Conservation (phyloP, 768 basidiomycete genomes). For the Fistulinella prunicolor region DNA sequence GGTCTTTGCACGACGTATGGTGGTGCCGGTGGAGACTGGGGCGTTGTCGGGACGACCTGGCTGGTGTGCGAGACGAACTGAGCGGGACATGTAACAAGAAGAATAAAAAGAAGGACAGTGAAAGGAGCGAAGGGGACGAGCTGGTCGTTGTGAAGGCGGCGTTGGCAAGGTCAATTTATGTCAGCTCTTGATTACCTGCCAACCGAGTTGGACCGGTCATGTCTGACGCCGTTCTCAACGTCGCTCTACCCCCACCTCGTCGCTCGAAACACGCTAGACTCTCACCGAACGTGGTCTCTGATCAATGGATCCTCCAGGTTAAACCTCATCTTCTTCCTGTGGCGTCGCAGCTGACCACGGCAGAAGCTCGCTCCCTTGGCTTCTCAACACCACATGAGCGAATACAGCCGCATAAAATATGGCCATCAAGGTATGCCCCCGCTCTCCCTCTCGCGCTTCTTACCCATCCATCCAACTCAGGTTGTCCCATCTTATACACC, state of each 20-base stretch:
- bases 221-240: constrained; percentile 6
- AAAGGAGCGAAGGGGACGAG: neutral
- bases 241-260: too few relatives aligned
- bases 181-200: too few relatives aligned
- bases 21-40: constrained; percentile 54
- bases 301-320: constrained; percentile 26
- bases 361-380: constrained; percentile 54
- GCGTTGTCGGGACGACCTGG: constrained; percentile 38
- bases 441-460: neutral
- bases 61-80: constrained; percentile 18
- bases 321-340: neutral
- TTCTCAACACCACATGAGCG: constrained; percentile 71
- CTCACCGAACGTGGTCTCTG: too few relatives aligned
- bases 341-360: constrained; percentile 1
- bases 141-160: neutral
- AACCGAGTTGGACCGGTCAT: too few relatives aligned
- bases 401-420: constrained; percentile 68
- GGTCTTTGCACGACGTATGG: constrained; percentile 88
- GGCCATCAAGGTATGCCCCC: constrained; percentile 40
- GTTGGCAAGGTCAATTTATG: neutral
- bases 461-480: constrained; percentile 30
- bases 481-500: constrained; percentile 53
- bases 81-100: constrained; percentile 18
- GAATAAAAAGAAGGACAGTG: neutral
- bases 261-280: too few relatives aligned